Conservation (phyloP, 2,329 filamentous ascomycete genomes). For the Rachicladosporium sp. region DNA sequence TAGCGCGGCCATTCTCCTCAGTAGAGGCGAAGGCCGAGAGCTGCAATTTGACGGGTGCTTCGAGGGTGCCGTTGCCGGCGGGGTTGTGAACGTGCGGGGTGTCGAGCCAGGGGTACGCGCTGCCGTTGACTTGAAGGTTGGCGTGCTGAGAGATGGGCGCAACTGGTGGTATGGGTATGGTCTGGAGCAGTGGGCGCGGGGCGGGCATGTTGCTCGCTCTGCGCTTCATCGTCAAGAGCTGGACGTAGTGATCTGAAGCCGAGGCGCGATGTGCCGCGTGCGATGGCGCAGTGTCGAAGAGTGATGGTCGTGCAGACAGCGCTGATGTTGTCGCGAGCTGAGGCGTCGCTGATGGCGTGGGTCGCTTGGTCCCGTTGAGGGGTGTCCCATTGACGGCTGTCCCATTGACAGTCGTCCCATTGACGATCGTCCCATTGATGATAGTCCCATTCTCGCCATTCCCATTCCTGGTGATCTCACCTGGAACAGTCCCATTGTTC, state of each 20-base stretch:
- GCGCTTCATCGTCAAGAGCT: no score
- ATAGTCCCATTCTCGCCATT: neutral
- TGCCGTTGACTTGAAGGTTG: conserved; percentile 14
- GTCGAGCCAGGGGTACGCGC: conserved; percentile 14
- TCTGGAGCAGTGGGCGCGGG: neutral
- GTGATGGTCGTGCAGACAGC: conserved; percentile 1
- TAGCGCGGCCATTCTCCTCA: neutral
- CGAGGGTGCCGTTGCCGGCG: neutral
- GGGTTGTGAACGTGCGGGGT: neutral
- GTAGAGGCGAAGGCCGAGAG: neutral
- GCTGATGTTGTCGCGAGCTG: conserved; percentile 1
- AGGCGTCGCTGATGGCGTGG: neutral
- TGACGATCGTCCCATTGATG: neutral
- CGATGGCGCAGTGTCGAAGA: conserved; percentile 1
- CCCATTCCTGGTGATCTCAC: neutral
- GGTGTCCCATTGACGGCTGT: neutral
- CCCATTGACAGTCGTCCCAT: neutral
- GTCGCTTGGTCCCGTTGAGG: no score
- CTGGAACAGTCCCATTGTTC: neutral
- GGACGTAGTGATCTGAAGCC: neutral
- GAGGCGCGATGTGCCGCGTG: conserved; percentile 3
- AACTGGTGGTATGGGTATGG: neutral
- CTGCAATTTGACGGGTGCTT: neutral
- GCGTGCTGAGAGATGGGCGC: neutral
- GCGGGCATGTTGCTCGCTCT: conserved; percentile 1